Conservation (phyloP, 208 protist genomes). For the Phytomonas francai region DNA sequence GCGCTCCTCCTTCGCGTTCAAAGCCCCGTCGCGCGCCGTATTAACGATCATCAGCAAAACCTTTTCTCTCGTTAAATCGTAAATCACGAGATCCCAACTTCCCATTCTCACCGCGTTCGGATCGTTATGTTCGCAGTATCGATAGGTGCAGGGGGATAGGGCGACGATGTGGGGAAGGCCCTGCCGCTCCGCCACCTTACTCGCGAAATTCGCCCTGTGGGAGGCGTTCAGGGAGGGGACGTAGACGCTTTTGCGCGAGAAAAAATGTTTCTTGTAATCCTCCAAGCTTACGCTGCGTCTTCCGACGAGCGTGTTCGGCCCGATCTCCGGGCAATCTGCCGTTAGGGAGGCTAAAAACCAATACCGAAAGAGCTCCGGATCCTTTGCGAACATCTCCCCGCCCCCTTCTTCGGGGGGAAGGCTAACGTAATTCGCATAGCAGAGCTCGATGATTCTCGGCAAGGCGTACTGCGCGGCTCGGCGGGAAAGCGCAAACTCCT, state of each 20-base stretch:
- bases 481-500: slow-evolving; percentile 45
- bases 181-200: slow-evolving; percentile 46
- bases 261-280: slow-evolving; percentile 75
- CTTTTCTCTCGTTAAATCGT: slow-evolving; percentile 81
- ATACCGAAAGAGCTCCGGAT: slow-evolving; percentile 72
- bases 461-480: slow-evolving; percentile 76
- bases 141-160: slow-evolving; percentile 59
- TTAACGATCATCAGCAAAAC: slow-evolving; percentile 78
- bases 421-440: slow-evolving; percentile 71
- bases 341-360: slow-evolving; percentile 78
- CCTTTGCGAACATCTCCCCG: slow-evolving; percentile 34
- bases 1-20: slow-evolving; percentile 75
- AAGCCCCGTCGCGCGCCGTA: slow-evolving; percentile 55
- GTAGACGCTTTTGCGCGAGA: slow-evolving; percentile 65
- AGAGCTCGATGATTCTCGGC: slow-evolving; percentile 67
- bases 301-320: slow-evolving; percentile 83
- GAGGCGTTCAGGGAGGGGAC: slow-evolving; percentile 58
- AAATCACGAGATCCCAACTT: slow-evolving; percentile 70
- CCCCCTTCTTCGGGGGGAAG: slow-evolving; percentile 56
- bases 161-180: slow-evolving; percentile 67
- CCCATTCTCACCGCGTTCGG: slow-evolving; percentile 53
- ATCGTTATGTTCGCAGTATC: slow-evolving; percentile 83
- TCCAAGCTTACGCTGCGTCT: slow-evolving; percentile 53
- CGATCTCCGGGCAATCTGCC: slow-evolving; percentile 66
- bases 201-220: slow-evolving; percentile 46